Base-by-base conservation (phyloP, 805 yeast species). In the Candida tibetensis region DNA sequence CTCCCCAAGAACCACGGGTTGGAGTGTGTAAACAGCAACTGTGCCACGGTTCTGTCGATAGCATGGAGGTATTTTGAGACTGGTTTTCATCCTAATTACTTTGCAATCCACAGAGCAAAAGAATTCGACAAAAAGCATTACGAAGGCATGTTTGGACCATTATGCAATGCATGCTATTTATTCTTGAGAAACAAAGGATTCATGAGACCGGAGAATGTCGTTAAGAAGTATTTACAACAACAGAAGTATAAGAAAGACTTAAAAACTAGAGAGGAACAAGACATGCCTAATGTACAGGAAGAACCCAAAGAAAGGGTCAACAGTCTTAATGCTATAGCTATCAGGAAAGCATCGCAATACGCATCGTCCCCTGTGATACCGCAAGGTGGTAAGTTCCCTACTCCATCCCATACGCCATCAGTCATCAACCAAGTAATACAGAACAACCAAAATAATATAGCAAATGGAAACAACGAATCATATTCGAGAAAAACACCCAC, bases 111-210 rank as follows among this genome's bases (percentile, higher is more conserved):
- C 38, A 52, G 63, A 35, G 65, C 72, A 6, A 57, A 55, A 23
- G 59, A 58, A 34, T 66, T 69, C 43, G 63, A 68, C 49, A 65
- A 64, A 46, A 58, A 57, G 40, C 51, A 64, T 41, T 69, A 66
- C 42, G 71, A 69, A 34, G 74, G 73, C 5, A 69, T 69, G 74
- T 66, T 63, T 48, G 74, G 74, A 3, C 73, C 74, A 0, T 51
- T 69, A 42, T 69, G 74, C 48, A 69, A 69, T 44, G 74, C 74
- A 10, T 69, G 74, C 47, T 69, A 61, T 49, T 48, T 69, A 17
- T 69, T 69, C 40, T 59, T 67, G 36, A 55, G 72, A 36, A 66
- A 74, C 57, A 79, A 80, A 51, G 95, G 95, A 10, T 89, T 85
- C 78, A 90, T 90, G 73, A 58, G 74, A 43, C 74, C 74, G 4